phyloP scores from a whole-genome alignment of 768 basidiomycete genomes.

The Ephemerocybe angulata region DNA sequence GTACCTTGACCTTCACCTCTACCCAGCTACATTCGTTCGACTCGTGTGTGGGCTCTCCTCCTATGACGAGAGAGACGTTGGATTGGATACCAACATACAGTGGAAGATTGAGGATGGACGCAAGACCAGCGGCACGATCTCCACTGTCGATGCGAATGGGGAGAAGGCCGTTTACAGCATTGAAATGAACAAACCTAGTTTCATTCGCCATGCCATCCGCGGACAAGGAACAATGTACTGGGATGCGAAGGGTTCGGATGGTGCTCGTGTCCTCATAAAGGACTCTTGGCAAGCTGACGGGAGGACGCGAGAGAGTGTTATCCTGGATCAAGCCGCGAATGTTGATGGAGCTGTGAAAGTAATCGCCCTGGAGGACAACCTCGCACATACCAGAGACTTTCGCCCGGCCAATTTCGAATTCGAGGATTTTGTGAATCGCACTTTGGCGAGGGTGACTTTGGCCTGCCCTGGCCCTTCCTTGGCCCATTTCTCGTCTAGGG shows the following conservation, averaged over 20 bases:
- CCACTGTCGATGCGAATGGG: background rate
- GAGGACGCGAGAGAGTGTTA: background rate
- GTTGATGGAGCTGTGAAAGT: background rate
- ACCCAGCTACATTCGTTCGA: background rate
- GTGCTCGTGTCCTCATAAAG: background rate
- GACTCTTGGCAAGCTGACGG: background rate
- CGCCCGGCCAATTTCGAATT: too few species aligned
- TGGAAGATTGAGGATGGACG: background rate
- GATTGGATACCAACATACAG: background rate
- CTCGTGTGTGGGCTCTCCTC: constrained; percentile 1
- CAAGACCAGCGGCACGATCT: background rate
- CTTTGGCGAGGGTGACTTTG: background rate
- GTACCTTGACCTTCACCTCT: background rate
- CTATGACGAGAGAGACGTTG: background rate
- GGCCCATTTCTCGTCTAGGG: background rate
- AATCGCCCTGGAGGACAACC: background rate
- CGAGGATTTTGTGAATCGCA: too few species aligned
- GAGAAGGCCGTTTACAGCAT: background rate
- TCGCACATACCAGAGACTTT: background rate
- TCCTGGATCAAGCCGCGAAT: background rate
- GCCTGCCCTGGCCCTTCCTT: constrained; percentile 7
- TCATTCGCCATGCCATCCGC: background rate
- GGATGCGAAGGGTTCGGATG: background rate
- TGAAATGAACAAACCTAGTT: background rate
- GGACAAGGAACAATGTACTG: background rate